Evolutionary conservation across 768 basidiomycete genomes (phyloP), one percentile per base, ranked within the genome.

Genomic region (Auriscalpium orientale): DNA sequence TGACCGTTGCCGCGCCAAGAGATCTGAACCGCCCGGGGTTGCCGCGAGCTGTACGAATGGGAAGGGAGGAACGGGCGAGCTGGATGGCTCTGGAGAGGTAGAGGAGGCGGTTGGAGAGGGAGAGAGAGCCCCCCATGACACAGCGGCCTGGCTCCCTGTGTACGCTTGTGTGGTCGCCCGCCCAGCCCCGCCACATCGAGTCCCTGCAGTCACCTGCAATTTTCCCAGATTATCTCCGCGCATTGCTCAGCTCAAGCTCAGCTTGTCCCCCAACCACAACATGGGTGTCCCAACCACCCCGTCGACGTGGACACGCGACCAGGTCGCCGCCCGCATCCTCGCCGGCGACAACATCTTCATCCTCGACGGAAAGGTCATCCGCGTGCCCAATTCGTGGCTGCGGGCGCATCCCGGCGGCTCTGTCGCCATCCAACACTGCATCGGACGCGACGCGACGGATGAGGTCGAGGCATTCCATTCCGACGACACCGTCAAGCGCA

Each of bases 391-490:
- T 11, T 68, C 75, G 13, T 98, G 94, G 94, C 82, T 94, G n/a
- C 71, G 79, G 4, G 75, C 80, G 4, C 95, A 98, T 67, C 97
- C 97, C 0, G 97, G 97, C 45, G 94, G 95, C 40, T 70, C 81
- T 4, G 85, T 98, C 49, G 80, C 93, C 13, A 82, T 99, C 56
- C 83, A 95, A 22, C 97, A 99, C 72, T 98, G 94, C 64, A 84
- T 98, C 44, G 97, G 95, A 3, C 80, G 95, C 54, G 95, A 99
- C 67, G 95, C 95, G 0, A 82, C 91, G 0, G 89, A 95, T 73
- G 97, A 99, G 70, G 89, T 98, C 36, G 82, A 91, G 59, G 95
- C 93, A 20, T 98, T 89, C 72, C 97, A 99, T 67, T 75, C 76
- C 8, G 77, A 81, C 38, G 70, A 78, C 47, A 82, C 78, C 49